A percentile compares a stretch with the other conserved stretches of the same genome.
phyloP scores from a whole-genome alignment of 192 early-diverging fungal genomes.

The Kickxella alabastrina region DNA sequence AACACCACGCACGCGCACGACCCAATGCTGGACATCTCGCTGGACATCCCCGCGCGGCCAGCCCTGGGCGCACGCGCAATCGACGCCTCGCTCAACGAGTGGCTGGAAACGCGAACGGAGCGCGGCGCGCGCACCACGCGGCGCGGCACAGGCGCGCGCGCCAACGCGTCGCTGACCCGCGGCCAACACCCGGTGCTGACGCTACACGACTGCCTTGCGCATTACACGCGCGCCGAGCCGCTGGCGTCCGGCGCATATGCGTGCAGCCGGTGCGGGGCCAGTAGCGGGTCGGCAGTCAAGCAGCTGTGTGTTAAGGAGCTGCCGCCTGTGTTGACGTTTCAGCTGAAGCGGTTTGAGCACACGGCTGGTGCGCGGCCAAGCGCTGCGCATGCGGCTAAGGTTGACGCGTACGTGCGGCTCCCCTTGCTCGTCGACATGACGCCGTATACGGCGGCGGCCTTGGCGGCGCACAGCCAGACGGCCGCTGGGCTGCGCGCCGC shows the following conservation, averaged over 20 bases:
- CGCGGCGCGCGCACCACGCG: not conserved
- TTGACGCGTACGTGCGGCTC: slow-evolving; percentile 82
- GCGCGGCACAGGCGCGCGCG: slow-evolving; percentile 1
- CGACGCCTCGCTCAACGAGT: slow-evolving; percentile 18
- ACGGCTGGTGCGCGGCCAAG: slow-evolving; percentile 12
- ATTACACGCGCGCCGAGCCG: slow-evolving; percentile 79
- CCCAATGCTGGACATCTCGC: slow-evolving; percentile 86
- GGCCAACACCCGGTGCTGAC: slow-evolving; percentile 27
- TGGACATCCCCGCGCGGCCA: slow-evolving; percentile 65
- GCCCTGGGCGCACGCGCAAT: slow-evolving; percentile 10
- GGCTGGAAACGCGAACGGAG: slow-evolving; percentile 16
- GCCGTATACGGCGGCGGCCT: slow-evolving; percentile 72
- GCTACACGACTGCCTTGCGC: slow-evolving; percentile 50
- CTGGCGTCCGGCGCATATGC: slow-evolving; percentile 62
- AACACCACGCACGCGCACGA: slow-evolving; percentile 78
- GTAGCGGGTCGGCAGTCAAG: slow-evolving; percentile 63
- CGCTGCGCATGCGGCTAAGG: too few species aligned
- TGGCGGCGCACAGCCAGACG: slow-evolving; percentile 45
- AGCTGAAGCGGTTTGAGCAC: slow-evolving; percentile 94
- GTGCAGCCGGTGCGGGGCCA: slow-evolving; percentile 65
- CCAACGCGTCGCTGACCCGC: slow-evolving; percentile 13
- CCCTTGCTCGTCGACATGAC: slow-evolving; percentile 88
- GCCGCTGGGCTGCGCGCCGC: slow-evolving; percentile 29
- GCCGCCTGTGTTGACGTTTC: slow-evolving; percentile 86
- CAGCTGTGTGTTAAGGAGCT: slow-evolving; percentile 81